Percentiles rank a stretch among this genome's conserved stretches.
Conservation (phyloP, 2,329 filamentous ascomycete species). For the Sarocladiaceae sp. region DNA sequence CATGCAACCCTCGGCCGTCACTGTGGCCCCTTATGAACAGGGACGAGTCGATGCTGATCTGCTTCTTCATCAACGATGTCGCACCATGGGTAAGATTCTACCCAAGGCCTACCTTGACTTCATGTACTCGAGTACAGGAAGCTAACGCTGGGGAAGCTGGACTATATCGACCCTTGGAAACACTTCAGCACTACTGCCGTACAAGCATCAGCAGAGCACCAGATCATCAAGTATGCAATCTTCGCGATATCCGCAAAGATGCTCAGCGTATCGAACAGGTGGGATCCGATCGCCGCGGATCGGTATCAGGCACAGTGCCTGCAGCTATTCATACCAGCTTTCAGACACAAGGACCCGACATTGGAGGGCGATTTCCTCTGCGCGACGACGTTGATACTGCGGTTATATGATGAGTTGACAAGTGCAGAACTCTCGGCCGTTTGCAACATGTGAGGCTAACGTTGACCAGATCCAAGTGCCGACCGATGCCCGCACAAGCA, state of each 20-base stretch:
- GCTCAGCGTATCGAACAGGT: background rate
- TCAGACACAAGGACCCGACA: background rate
- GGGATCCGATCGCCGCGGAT: conserved; percentile 8
- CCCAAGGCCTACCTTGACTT: no score
- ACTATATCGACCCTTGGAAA: background rate
- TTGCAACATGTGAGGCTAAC: background rate
- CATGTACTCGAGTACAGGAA: no score
- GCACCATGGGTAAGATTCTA: background rate
- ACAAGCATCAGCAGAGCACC: background rate
- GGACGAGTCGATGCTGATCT: background rate
- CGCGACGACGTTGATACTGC: background rate
- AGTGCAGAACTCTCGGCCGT: background rate
- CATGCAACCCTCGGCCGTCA: background rate
- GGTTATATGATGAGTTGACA: background rate
- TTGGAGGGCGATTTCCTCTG: background rate
- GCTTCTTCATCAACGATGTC: background rate
- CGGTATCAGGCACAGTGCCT: conserved; percentile 2
- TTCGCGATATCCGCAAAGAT: background rate
- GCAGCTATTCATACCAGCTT: conserved; percentile 1
- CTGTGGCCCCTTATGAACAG: background rate
- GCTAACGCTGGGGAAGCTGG: background rate
- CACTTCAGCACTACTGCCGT: background rate
- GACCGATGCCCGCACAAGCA: background rate
- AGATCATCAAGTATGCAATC: background rate
- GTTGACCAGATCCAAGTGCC: background rate